phyloP scores from a whole-genome alignment of 768 basidiomycete genomes.

The Symmetrospora coprosmae region DNA sequence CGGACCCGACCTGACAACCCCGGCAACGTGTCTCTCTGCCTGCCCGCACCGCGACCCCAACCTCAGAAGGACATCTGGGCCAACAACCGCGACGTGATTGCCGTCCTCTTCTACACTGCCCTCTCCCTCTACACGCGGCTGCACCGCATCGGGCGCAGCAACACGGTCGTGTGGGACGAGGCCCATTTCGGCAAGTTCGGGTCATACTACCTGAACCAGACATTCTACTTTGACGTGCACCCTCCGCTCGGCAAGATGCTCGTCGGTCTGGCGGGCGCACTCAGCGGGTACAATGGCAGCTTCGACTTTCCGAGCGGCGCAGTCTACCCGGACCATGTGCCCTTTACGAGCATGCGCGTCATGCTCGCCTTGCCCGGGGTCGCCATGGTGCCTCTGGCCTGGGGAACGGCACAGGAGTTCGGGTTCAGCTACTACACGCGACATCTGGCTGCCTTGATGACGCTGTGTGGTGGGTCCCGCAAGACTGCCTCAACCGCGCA shows the following conservation, averaged over 20 bases:
- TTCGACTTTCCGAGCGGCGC: slow-evolving; percentile 93
- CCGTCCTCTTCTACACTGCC: slow-evolving; percentile 73
- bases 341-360: slow-evolving; percentile 86
- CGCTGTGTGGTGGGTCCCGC: slow-evolving; percentile 57
- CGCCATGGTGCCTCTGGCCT: slow-evolving; percentile 83
- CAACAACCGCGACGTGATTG: slow-evolving; percentile 29
- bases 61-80: slow-evolving; percentile 4
- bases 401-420: slow-evolving; percentile 90
- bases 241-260: slow-evolving; percentile 98
- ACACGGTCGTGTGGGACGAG: slow-evolving; percentile 93
- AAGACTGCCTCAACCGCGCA: too few species aligned
- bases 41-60: neutral
- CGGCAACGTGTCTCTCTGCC: neutral
- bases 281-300: slow-evolving; percentile 77
- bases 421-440: slow-evolving; percentile 79
- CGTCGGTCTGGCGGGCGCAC: slow-evolving; percentile 77
- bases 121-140: slow-evolving; percentile 90
- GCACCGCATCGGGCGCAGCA: slow-evolving; percentile 74
- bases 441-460: slow-evolving; percentile 87
- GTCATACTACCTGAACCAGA: slow-evolving; percentile 82
- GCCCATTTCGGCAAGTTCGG: slow-evolving; percentile 99
- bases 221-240: slow-evolving; percentile 99
- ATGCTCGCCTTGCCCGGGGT: slow-evolving; percentile 89
- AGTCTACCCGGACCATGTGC: slow-evolving; percentile 65
- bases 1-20: neutral